Percentiles rank a stretch among this genome's conserved stretches.
phyloP scores from a whole-genome alignment of 306 rosid genomes.

The Lablab purpureus region DNA sequence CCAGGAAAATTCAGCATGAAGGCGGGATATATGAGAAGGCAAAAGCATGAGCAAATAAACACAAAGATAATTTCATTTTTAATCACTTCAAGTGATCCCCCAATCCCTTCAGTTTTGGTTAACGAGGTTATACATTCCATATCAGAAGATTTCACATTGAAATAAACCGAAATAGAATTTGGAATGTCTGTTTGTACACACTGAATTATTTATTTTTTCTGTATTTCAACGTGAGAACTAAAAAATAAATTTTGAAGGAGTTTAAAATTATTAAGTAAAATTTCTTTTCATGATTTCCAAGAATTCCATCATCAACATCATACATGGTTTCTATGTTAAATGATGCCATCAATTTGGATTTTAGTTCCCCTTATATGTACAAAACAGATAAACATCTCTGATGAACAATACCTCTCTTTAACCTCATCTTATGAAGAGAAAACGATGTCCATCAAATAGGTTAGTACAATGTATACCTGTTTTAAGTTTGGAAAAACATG shows the following conservation, averaged over 20 bases:
- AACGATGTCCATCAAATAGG: constrained; percentile 34
- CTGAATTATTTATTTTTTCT: constrained; percentile 12
- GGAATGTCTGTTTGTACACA: constrained; percentile 7
- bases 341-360: neutral
- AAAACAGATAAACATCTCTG: constrained; percentile 37
- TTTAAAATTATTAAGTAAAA: neutral
- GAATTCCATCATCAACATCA: constrained; percentile 19
- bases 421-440: constrained; percentile 17
- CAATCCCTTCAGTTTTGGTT: constrained; percentile 14
- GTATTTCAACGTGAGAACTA: constrained; percentile 35
- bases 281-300: constrained; percentile 11
- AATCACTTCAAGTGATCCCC: neutral
- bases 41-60: neutral
- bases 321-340: constrained; percentile 3
- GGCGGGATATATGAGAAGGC: constrained; percentile 12
- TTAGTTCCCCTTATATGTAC: constrained; percentile 28
- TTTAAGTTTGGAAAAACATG: constrained; percentile 71
- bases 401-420: constrained; percentile 10
- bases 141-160: constrained; percentile 30
- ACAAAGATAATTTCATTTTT: neutral
- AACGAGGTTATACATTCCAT: constrained; percentile 6
- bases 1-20: constrained; percentile 20
- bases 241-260: constrained; percentile 28
- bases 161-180: constrained; percentile 26
- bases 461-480: constrained; percentile 62